Evolutionary conservation across 495 filamentous ascomycete genomes (phyloP).

Genomic region (Rusavskia elegans): DNA sequence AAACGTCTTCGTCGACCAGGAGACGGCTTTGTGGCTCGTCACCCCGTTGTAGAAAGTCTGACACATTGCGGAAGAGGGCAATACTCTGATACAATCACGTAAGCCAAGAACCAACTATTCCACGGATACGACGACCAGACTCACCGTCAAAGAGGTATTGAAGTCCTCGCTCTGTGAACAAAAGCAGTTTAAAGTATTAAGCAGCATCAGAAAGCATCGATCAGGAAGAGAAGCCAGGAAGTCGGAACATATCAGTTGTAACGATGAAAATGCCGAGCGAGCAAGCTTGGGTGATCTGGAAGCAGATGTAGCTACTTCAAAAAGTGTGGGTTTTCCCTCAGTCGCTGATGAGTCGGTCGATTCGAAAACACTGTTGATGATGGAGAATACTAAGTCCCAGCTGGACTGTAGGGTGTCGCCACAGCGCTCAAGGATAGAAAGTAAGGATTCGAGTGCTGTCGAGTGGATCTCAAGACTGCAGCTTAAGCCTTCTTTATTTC

Average conservation of each 20-base stretch:
- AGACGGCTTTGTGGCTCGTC: background rate
- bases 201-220: conserved; percentile 61
- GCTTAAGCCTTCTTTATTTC: background rate
- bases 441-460: conserved; percentile 64
- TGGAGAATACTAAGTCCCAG: conserved; percentile 72
- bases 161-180: conserved; percentile 77
- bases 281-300: conserved; percentile 60
- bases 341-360: conserved; percentile 19
- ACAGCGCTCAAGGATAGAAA: conserved; percentile 70
- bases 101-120: conserved; percentile 3
- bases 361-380: conserved; percentile 67
- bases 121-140: conserved; percentile 4
- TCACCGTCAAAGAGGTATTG: conserved; percentile 82
- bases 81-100: conserved; percentile 40
- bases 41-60: conserved; percentile 53
- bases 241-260: conserved; percentile 89
- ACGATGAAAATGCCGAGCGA: conserved; percentile 66
- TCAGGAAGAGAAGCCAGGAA: conserved; percentile 70
- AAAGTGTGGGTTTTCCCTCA: conserved; percentile 5
- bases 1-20: background rate
- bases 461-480: conserved; percentile 71
- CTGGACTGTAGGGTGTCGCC: conserved; percentile 68
- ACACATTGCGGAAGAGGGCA: conserved; percentile 89
- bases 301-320: conserved; percentile 14
- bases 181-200: conserved; percentile 81